Evolutionary conservation across 2,329 filamentous ascomycete species (phyloP).

Genomic region (Phialocephala sp.): DNA sequence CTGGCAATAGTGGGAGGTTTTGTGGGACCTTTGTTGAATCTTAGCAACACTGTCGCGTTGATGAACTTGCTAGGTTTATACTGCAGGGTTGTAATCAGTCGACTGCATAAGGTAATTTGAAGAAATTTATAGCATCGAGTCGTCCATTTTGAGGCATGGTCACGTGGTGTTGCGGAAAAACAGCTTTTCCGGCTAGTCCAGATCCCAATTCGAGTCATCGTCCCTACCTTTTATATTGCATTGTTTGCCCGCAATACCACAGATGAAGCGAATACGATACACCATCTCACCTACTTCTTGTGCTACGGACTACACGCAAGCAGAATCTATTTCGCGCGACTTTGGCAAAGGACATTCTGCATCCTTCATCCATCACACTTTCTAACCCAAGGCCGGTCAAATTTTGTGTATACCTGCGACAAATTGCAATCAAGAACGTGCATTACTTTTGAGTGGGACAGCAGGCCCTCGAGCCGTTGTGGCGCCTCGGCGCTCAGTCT

Average conservation of each 20-base stretch:
- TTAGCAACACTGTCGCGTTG: slow-evolving; percentile 17
- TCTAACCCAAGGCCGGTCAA: slow-evolving; percentile 25
- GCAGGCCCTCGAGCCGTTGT: slow-evolving; percentile 23
- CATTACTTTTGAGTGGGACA: slow-evolving; percentile 26
- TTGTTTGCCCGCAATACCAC: slow-evolving; percentile 23
- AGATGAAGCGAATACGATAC: slow-evolving; percentile 27
- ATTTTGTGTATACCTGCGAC: slow-evolving; percentile 27
- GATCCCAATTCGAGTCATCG: slow-evolving; percentile 28
- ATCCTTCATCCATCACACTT: slow-evolving; percentile 28
- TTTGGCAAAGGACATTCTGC: slow-evolving; percentile 30
- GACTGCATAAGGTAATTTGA: slow-evolving; percentile 13
- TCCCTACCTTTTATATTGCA: slow-evolving; percentile 25
- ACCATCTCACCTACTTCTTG: slow-evolving; percentile 26
- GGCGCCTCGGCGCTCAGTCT: slow-evolving; percentile 25
- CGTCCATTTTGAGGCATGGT: slow-evolving; percentile 16
- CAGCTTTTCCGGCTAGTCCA: slow-evolving; percentile 21
- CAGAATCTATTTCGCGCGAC: slow-evolving; percentile 28
- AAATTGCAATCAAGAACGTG: slow-evolving; percentile 26
- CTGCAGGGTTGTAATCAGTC: slow-evolving; percentile 17
- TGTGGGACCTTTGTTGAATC: slow-evolving; percentile 18
- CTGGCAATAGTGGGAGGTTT: slow-evolving; percentile 18
- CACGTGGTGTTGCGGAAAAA: slow-evolving; percentile 20
- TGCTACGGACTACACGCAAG: slow-evolving; percentile 27
- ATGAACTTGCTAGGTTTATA: slow-evolving; percentile 13
- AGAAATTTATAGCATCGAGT: slow-evolving; percentile 13